Evolutionary conservation across 2,329 filamentous ascomycete genomes (phyloP), one percentile per base, ranked within the genome.

Genomic region (Calonectria fujianensis): DNA sequence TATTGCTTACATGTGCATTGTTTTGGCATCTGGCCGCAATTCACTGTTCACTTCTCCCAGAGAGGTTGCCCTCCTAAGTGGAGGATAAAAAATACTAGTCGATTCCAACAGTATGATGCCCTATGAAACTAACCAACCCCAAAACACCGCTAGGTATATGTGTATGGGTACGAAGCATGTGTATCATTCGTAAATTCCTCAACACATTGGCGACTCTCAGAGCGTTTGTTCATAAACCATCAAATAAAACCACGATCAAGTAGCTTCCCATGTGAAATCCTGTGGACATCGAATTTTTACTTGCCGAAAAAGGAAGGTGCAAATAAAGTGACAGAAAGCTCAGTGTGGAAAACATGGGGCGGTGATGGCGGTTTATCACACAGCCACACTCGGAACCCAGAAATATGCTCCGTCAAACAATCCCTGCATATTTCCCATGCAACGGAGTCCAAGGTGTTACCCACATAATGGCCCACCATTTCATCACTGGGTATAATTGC

Each of bases 321-420:
- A 31, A 54, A 20, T 18, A 20, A 54, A 32, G 27, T 18, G 31
- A 54, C 41, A 20, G 41, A 45, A 16, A 8, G 50, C 29, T 20
- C 35, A 59, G 18, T 4, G 37, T 13, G 32, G 35, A n/a, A 18
- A n/a, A n/a, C 9, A n/a, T 24, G 54, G 20, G 35, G n/a, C 32
- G 16, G 20, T 39, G 35, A 18, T 39, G 35, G 35, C 37, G 27
- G 24, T 61, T 29, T 29, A 27, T n/a, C 20, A 14, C 32, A 32
- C 51, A 54, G 57, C 57, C 57, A 59, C 32, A 27, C 13, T 27
- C 57, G 57, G 57, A 41, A 61, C 57, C 37, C 57, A 61, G 35
- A 61, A 61, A 16, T 61, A 24, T 29, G 31, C 57, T 61, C 57
- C 57, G 57, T 29, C 29, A 16, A 61, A 29, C 1, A 61, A 37